phyloP scores from a whole-genome alignment of 768 basidiomycete genomes.

The Astraeus odoratus region DNA sequence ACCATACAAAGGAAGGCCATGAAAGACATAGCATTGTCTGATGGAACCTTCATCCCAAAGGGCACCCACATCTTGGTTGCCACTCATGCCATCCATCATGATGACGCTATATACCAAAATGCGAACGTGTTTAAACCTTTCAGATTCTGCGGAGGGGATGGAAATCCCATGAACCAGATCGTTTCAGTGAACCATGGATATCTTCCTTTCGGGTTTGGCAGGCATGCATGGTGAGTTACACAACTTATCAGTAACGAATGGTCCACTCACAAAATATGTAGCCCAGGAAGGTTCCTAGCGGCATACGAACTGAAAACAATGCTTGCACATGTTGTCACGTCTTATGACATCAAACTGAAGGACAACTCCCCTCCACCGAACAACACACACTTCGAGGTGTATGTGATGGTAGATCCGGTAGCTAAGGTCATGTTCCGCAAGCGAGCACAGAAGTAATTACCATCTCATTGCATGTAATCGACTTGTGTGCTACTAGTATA shows the following conservation, averaged over 20 bases:
- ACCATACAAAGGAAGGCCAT: slow-evolving; percentile 26
- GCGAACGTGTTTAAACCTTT: slow-evolving; percentile 38
- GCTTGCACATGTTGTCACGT: slow-evolving; percentile 24
- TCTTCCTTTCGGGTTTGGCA: slow-evolving; percentile 32
- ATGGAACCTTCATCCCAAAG: slow-evolving; percentile 32
- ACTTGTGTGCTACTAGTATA: too few species aligned
- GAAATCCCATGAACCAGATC: slow-evolving; percentile 28
- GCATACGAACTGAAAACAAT: slow-evolving; percentile 33
- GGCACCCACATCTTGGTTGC: slow-evolving; percentile 24
- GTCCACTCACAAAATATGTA: neutral
- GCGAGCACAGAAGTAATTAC: neutral
- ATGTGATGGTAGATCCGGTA: slow-evolving; percentile 2
- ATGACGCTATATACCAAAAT: slow-evolving; percentile 23
- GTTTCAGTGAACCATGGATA: slow-evolving; percentile 27
- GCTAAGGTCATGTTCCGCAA: slow-evolving; percentile 12
- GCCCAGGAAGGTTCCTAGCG: slow-evolving; percentile 39
- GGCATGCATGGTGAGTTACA: slow-evolving; percentile 20
- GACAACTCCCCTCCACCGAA: neutral
- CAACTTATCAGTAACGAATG: neutral
- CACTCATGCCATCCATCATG: slow-evolving; percentile 13
- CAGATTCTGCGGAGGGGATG: slow-evolving; percentile 37
- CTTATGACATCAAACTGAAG: slow-evolving; percentile 14
- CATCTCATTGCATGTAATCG: neutral
- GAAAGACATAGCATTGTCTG: slow-evolving; percentile 29
- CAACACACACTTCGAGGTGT: neutral